Evolutionary conservation across 1,284 basidiomycete species (phyloP).

Genomic region (Trichosporon sp.): DNA sequence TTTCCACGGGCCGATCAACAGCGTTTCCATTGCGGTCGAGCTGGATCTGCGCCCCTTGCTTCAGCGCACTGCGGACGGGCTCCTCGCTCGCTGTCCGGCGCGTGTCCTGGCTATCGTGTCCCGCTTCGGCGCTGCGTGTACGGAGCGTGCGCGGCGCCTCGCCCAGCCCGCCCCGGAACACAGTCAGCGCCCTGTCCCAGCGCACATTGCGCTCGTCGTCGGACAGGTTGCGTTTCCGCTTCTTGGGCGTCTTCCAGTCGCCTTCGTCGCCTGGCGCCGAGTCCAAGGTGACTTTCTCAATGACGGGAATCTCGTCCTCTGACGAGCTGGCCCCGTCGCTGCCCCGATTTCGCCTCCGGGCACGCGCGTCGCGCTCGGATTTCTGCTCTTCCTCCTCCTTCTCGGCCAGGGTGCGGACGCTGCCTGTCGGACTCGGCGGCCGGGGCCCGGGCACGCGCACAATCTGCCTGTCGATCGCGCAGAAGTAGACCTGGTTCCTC

Average conservation of each 20-base stretch:
- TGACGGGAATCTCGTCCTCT: conserved; percentile 37
- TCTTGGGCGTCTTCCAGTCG: conserved; percentile 71
- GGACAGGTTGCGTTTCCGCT: conserved; percentile 44
- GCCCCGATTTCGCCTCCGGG: conserved; percentile 64
- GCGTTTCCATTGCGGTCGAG: conserved; percentile 78
- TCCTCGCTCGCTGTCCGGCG: conserved; percentile 2
- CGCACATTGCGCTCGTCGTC: conserved; percentile 60
- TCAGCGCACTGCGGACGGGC: conserved; percentile 3
- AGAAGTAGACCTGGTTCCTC: conserved; percentile 53
- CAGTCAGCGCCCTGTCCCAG: conserved; percentile 70
- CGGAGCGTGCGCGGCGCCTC: background rate
- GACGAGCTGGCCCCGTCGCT: conserved; percentile 54
- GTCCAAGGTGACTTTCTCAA: background rate
- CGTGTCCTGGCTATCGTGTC: background rate
- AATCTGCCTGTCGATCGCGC: conserved; percentile 59
- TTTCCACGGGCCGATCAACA: conserved; percentile 64
- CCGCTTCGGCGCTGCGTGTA: too few species aligned
- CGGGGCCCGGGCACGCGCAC: conserved; percentile 69
- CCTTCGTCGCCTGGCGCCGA: conserved; percentile 64
- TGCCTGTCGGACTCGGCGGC: conserved; percentile 76
- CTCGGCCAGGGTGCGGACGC: conserved; percentile 70
- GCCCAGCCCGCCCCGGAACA: conserved; percentile 37
- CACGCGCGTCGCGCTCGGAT: conserved; percentile 66
- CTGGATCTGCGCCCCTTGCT: conserved; percentile 60
- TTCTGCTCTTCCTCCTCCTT: conserved; percentile 70